Base-by-base conservation (phyloP, 345 rosid genomes). In the Syzygium jambos region DNA sequence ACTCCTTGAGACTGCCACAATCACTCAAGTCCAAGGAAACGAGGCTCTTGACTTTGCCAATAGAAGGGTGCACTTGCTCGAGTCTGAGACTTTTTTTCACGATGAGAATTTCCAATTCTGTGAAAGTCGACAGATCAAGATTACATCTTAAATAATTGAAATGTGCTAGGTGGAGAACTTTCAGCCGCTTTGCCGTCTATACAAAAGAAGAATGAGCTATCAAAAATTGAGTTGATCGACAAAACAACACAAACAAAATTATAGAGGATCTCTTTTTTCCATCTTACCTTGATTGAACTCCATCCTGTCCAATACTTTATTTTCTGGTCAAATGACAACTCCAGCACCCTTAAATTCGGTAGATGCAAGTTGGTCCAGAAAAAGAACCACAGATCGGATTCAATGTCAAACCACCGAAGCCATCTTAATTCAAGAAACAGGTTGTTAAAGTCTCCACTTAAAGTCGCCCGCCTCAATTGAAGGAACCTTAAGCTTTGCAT, bases 21-120 rank as follows among this genome's bases (percentile, higher is more conserved):
- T 2, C 15, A 11, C 65, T 5, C 30, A 59, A 59, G 7, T 59
- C 3, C 65, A 59, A 2, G 2, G 15, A 59, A 59, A 59, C 1
- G 2, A 59, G 65, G 7, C 30, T 27, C 65, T 27, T 27, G 16
- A 59, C 16, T 59, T 27, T 27, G 29, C 65, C 65, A 59, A 59
- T 59, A 61, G 73, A 61, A 6, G 68, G 4, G 34, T 61, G 73
- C 1, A 61, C 4, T 61, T 13, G 17, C 68, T 61, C 7, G 2
- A 12, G 7, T 59, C 3, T 3, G 3, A 1, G 3, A 25, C 65
- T 4, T 2, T 11, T 2, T 59, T 2, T 25, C 3, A 27, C 3
- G 7, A 25, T 25, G 30, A 59, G 65, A 59, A 59, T 59, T 7
- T 59, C 30, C 8, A 59, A 59, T 2, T 59, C 1, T 27, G 7